A percentile compares a stretch with the other conserved stretches of the same genome.
phyloP scores from a whole-genome alignment of 768 basidiomycete genomes.

The Trametes meyenii region DNA sequence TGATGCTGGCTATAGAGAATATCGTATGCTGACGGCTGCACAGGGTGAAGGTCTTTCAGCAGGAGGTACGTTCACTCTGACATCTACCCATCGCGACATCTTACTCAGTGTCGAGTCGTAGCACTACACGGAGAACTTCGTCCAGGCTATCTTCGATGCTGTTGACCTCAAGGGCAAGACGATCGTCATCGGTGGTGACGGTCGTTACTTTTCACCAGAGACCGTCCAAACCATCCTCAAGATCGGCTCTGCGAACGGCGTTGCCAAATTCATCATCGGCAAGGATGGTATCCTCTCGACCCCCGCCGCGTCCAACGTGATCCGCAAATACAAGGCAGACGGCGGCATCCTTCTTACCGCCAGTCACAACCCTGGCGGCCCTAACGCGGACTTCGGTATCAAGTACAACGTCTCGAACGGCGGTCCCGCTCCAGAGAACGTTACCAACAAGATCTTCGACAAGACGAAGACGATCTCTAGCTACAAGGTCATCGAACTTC shows the following conservation, averaged over 20 bases:
- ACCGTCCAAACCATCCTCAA: slow-evolving; percentile 89
- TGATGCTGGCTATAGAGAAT: background rate
- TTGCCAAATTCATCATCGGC: slow-evolving; percentile 90
- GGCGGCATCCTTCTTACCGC: slow-evolving; percentile 98
- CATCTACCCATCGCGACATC: background rate
- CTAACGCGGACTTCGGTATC: slow-evolving; percentile 98
- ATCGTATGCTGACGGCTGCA: slow-evolving; percentile 13
- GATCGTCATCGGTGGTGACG: slow-evolving; percentile 96
- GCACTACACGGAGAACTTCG: slow-evolving; percentile 99
- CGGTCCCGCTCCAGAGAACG: slow-evolving; percentile 93
- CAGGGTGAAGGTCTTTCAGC: slow-evolving; percentile 98
- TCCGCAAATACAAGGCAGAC: slow-evolving; percentile 93
- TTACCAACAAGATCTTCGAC: slow-evolving; percentile 95
- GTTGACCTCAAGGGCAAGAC: slow-evolving; percentile 81
- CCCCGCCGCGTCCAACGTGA: slow-evolving; percentile 94
- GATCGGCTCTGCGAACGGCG: slow-evolving; percentile 94
- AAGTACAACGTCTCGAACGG: slow-evolving; percentile 99
- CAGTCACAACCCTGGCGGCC: slow-evolving; percentile 97
- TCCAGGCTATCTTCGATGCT: slow-evolving; percentile 92
- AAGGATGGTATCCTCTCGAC: slow-evolving; percentile 93
- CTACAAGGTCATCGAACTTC: slow-evolving; percentile 84
- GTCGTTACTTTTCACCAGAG: slow-evolving; percentile 88
- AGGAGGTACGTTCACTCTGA: slow-evolving; percentile 60
- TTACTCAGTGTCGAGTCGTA: slow-evolving; percentile 38
- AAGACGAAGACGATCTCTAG: slow-evolving; percentile 82